Evolutionary conservation across 225 moss, liverwort and hornwort species (phyloP).

Genomic region (Pseudisothecium myosuroides): DNA sequence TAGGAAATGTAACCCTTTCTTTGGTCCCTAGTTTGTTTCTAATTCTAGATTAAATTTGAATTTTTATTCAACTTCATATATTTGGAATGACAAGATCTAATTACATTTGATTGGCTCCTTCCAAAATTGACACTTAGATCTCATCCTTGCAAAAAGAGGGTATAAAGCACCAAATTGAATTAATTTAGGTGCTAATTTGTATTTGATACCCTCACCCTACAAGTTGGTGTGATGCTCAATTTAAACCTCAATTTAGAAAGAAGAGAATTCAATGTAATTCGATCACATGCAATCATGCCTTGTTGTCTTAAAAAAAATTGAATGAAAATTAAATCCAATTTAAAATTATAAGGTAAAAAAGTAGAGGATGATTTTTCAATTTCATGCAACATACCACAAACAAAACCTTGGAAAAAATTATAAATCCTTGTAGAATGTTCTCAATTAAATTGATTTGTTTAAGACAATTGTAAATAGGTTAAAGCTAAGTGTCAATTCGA

Average conservation of each 20-base stretch:
- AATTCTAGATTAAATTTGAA: background rate
- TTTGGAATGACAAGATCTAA: background rate
- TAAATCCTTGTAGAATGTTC: background rate
- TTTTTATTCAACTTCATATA: background rate
- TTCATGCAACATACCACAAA: accelerated
- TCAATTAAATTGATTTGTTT: background rate
- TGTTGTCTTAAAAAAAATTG: background rate
- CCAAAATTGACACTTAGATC: background rate
- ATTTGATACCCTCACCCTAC: background rate
- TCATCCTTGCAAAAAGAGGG: background rate
- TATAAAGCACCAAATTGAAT: too few species aligned
- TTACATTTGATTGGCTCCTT: background rate
- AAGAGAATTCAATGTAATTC: background rate
- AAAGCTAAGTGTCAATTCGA: background rate
- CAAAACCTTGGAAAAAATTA: background rate
- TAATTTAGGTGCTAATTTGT: background rate
- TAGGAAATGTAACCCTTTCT: background rate
- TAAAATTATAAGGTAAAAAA: background rate
- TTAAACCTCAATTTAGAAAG: background rate
- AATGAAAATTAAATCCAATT: background rate
- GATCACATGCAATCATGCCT: background rate
- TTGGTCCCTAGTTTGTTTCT: background rate
- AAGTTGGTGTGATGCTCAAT: background rate
- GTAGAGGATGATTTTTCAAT: background rate
- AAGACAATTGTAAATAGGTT: background rate